Evolutionary conservation across 1,284 basidiomycete species (phyloP), one percentile per base, ranked within the genome.

Genomic region (Leccinum subfulvum): DNA sequence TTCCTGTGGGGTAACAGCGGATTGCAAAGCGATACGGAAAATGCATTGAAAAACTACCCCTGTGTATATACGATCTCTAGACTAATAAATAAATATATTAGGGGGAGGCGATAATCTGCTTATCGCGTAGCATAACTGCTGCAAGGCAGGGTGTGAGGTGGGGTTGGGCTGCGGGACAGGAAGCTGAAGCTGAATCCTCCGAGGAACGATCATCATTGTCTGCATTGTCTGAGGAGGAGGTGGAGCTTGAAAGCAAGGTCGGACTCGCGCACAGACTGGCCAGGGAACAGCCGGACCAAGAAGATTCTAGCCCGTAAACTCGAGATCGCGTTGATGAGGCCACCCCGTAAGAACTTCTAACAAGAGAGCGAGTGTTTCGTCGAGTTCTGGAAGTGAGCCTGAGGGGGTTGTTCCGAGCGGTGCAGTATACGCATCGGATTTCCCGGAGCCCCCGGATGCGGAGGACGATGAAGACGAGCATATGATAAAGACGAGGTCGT

Each of bases 391-490:
- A 1, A 71, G 70, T 18, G 67, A 21, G 2, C 21, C 21, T 26
- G 26, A 74, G 2, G 67, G 66, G 35, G 77, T 75, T 13, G 39
- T 47, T n/a, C 64, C 63, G 13, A 49, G 61, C 11, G 51, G 63
- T 53, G 56, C 69, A 63, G 72, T 70, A 7, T 84, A 84, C 63
- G 82, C 81, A 65, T 76, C 77, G 0, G 85, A 86, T 68, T 86
- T 86, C 69, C 81, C 81, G 13, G 78, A 80, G 18, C 66, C 69
- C 3, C 84, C 84, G 1, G 78, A 81, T 21, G 70, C 68, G 18
- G 68, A 78, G 30, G 77, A 79, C 9, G 77, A 80, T 26, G 76
- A 77, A 28, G 75, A 77, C 21, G 54, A 23, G 6, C 26, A 3
- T 1, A 56, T 28, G 59, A 63, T 11, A 59, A 63, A 4, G 62